Base-by-base conservation (phyloP, 352 stramenopile genomes). In the Pythium pyrilobum region DNA sequence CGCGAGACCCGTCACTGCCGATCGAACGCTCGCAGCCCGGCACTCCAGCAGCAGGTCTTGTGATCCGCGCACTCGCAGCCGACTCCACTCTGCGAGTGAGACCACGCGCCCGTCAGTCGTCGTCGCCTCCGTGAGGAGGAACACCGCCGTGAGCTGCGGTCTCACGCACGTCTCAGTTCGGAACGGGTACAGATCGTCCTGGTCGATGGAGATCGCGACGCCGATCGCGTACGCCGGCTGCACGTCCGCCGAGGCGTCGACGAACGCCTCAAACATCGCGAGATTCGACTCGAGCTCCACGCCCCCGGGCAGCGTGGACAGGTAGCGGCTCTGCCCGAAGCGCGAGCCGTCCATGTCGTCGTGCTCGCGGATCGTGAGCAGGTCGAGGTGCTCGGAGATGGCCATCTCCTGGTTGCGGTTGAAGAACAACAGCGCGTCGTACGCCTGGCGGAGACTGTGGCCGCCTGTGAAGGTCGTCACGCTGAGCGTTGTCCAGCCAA, bases 351-450 rank as follows among this genome's bases (percentile, higher is more conserved):
- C 56, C 5, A 33, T 8, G 3, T 61, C 51, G 16, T 66, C 58
- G 20, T 39, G 52, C 32, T 66, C 58, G 3, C 58, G 58, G 23
- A 61, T 40, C 5, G 58, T 61, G 13, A 66, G 20, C 4, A 52
- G 16, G 1, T 51, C 58, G 5, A 66, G 58, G 9, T 33, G 32
- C n/a, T 60, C 58, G 5, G 58, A 61, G 9, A 66, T 23, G 13
- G 21, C 61, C 21, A 66, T 50, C 18, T 66, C 58, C 13, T 57
- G 43, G 44, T 60, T 52, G 6, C 21, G 3, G 18, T 61, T 34
- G 37, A 56, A 66, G 18, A 41, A 12, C n/a, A 47, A 24, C 29
- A 66, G 16, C n/a, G 50, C 50, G 0, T 60, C 38, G 39, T 53
- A 66, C 13, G 56, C 58, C 40, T 66, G 50, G 13, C 32, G 43